Evolutionary conservation across 345 rosid species (phyloP).

Genomic region (Acer negundo): DNA sequence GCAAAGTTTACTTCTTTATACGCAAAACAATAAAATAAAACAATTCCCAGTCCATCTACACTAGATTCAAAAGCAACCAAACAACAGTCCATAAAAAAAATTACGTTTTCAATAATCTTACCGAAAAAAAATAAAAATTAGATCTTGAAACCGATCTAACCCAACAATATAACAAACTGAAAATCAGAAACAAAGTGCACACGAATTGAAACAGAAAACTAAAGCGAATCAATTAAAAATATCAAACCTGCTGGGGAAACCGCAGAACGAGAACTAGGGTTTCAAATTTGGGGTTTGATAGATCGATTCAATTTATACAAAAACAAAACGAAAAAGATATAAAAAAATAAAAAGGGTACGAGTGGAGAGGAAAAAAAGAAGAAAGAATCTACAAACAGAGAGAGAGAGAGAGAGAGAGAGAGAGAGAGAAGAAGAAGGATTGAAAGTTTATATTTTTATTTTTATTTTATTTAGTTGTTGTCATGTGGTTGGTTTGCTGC

Average conservation of each 20-base stretch:
- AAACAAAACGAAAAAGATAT: background rate
- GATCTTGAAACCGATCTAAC: constrained; percentile 16
- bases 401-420: background rate
- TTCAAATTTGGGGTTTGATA: background rate
- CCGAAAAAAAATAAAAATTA: background rate
- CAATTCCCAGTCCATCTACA: background rate
- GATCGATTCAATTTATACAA: background rate
- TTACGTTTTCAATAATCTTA: background rate
- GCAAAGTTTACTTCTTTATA: background rate
- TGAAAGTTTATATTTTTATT: background rate
- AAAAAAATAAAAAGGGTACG: background rate
- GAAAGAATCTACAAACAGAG: constrained; percentile 10
- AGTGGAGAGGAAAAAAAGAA: constrained; percentile 9
- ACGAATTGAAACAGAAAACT: background rate
- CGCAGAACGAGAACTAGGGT: constrained; percentile 9
- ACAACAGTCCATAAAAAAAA: background rate
- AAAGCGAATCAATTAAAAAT: background rate
- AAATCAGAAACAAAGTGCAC: background rate
- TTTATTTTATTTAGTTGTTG: background rate
- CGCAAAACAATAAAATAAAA: background rate
- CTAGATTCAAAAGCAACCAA: background rate
- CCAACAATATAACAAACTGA: background rate
- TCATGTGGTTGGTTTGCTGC: background rate
- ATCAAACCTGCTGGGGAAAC: constrained; percentile 9
- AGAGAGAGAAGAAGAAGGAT: background rate